phyloP scores from a whole-genome alignment of 164 flowering plant species.

The Chloranthus sessilifolius region DNA sequence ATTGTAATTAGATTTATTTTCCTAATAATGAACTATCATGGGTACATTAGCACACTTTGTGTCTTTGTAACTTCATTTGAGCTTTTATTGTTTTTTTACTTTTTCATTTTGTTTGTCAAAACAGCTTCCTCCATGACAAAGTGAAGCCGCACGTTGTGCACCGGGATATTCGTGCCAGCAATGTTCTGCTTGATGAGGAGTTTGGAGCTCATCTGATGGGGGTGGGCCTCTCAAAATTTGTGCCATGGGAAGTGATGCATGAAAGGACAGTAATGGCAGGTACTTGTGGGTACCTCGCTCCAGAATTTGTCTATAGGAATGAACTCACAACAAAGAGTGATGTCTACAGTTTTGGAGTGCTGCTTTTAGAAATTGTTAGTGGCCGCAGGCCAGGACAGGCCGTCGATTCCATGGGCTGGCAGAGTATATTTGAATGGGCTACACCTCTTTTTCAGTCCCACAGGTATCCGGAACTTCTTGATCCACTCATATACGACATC shows the following conservation, averaged over 20 bases:
- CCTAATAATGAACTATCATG: no score
- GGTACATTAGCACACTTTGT: no score
- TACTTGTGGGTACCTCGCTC: conserved; percentile 86
- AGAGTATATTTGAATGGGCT: conserved; percentile 97
- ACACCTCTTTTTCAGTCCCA: conserved; percentile 90
- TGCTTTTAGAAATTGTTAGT: conserved; percentile 74
- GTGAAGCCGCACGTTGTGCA: conserved; percentile 97
- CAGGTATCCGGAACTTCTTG: conserved; percentile 67
- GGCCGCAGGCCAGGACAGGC: conserved; percentile 89
- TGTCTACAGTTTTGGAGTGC: conserved; percentile 91
- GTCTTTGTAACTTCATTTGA: no score
- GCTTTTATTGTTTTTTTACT: no score
- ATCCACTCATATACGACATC: conserved; percentile 60
- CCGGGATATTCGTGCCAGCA: conserved; percentile 85
- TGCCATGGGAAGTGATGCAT: conserved; percentile 94
- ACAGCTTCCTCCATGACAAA: conserved; percentile 92
- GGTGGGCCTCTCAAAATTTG: conserved; percentile 89
- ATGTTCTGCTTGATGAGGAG: conserved; percentile 89
- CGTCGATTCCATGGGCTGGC: conserved; percentile 82
- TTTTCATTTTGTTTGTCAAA: no score
- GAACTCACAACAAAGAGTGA: conserved; percentile 99
- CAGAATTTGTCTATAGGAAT: conserved; percentile 88
- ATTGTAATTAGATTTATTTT: no score
- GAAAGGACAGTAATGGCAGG: conserved; percentile 94
- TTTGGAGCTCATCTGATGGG: conserved; percentile 91